These are phyloP conservation scores for Trametes cinnabarina DNA, from an alignment of 768 basidiomycete genomes.

Conservation along the genomic window DNA sequence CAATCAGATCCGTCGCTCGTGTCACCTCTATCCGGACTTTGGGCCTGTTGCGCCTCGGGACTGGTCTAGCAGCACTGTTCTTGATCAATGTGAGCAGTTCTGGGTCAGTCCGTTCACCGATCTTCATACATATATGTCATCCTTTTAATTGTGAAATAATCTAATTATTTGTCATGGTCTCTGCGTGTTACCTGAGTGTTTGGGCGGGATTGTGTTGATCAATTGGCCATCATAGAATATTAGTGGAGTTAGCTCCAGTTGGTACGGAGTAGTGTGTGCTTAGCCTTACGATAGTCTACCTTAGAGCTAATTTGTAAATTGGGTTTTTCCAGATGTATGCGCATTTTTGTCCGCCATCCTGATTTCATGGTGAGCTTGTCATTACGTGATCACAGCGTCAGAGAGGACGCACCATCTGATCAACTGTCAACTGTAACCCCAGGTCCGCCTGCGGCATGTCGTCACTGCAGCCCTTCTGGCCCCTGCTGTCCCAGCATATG, in stretches of 20 bases:
- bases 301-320: too few species aligned
- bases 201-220: too few species aligned
- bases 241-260: too few species aligned
- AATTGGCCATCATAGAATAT: too few species aligned
- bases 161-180: neutral
- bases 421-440: neutral
- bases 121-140: neutral
- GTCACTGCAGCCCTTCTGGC: conserved; percentile 4
- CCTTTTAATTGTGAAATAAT: neutral
- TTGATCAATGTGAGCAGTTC: conserved; percentile 6
- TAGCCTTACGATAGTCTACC: too few species aligned
- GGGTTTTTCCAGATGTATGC: neutral
- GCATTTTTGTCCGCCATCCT: conserved; percentile 5
- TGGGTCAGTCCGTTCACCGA: conserved; percentile 14
- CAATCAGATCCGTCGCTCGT: neutral
- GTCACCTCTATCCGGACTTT: conserved; percentile 11
- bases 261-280: too few species aligned
- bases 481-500: conserved; percentile 4
- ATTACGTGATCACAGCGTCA: neutral
- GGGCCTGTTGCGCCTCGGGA: neutral
- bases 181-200: neutral
- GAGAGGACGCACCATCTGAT: too few species aligned
- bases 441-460: conserved; percentile 3
- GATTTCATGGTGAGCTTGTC: neutral
- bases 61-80: conserved; percentile 15